Conservation (phyloP, 1,284 basidiomycete genomes). For the Coriolopsis trogii region DNA sequence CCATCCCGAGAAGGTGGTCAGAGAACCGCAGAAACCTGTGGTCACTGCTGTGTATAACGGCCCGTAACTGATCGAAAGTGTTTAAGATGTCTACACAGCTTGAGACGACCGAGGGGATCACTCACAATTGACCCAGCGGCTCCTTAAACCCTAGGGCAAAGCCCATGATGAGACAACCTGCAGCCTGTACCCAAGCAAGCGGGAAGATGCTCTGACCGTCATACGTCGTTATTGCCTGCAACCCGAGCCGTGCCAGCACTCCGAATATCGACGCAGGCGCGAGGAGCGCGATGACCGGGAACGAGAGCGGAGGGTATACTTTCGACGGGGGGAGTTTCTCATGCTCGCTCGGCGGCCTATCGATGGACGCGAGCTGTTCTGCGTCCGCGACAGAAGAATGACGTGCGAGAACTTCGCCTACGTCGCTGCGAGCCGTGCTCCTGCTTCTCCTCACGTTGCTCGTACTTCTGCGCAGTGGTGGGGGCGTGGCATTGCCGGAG, state of each 20-base stretch:
- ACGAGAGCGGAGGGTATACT: constrained; percentile 60
- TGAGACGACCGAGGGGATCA: constrained; percentile 16
- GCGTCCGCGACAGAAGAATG: constrained; percentile 40
- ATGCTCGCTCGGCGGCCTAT: constrained; percentile 50
- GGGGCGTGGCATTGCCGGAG: not conserved
- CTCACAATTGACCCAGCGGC: constrained; percentile 76
- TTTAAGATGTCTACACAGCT: not conserved
- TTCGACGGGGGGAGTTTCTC: constrained; percentile 47
- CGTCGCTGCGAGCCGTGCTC: constrained; percentile 17
- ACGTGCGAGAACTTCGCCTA: constrained; percentile 39
- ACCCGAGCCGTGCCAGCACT: constrained; percentile 75
- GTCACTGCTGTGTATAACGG: constrained; percentile 89
- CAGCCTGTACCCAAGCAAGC: constrained; percentile 85
- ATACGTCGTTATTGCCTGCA: constrained; percentile 73
- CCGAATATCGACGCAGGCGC: constrained; percentile 81
- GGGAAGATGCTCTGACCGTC: constrained; percentile 80
- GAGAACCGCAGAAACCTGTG: constrained; percentile 94
- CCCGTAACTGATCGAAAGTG: constrained; percentile 63
- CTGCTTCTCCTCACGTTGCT: not conserved
- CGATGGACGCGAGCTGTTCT: constrained; percentile 51
- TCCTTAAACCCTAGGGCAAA: constrained; percentile 69
- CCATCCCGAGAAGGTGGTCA: constrained; percentile 98
- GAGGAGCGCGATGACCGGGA: constrained; percentile 69
- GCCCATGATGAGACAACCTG: constrained; percentile 95
- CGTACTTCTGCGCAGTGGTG: not conserved